Evolutionary conservation across 1,284 basidiomycete genomes (phyloP).

Genomic region (Cutaneotrichosporon cavernicola): DNA sequence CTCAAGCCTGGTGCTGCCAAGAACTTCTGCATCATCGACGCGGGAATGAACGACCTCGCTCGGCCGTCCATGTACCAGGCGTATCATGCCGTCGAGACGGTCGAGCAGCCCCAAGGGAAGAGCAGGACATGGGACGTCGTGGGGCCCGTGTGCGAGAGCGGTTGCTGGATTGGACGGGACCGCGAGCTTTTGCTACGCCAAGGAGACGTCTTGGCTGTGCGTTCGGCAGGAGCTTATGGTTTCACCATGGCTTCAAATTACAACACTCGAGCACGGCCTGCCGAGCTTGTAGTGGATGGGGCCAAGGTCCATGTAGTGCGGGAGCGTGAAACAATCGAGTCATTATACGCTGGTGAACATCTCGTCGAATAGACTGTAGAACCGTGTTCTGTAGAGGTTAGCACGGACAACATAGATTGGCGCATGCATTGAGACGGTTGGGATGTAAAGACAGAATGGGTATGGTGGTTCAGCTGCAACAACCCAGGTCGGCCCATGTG

Average conservation of each 20-base stretch:
- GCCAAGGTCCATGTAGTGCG: slow-evolving; percentile 13
- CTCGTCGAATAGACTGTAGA: neutral
- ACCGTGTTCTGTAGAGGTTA: neutral
- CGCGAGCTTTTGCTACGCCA: neutral
- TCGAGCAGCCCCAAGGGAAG: neutral
- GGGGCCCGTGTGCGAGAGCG: slow-evolving; percentile 20
- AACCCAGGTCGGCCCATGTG: too few relatives aligned
- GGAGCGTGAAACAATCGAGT: slow-evolving; percentile 16
- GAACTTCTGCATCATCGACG: slow-evolving; percentile 21
- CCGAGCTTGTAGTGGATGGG: slow-evolving; percentile 18
- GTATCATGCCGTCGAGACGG: slow-evolving; percentile 13
- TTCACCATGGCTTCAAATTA: slow-evolving; percentile 18
- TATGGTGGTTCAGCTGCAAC: too few relatives aligned
- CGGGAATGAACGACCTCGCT: slow-evolving; percentile 21
- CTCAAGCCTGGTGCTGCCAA: slow-evolving; percentile 14
- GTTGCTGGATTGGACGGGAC: slow-evolving; percentile 16
- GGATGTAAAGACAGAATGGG: neutral
- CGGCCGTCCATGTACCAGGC: slow-evolving; percentile 15
- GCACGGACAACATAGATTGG: neutral
- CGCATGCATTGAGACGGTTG: too few relatives aligned
- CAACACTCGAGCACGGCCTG: slow-evolving; percentile 19
- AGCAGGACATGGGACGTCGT: slow-evolving; percentile 12
- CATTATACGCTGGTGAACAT: slow-evolving; percentile 7
- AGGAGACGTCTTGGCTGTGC: slow-evolving; percentile 15
- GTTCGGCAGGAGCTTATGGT: slow-evolving; percentile 15